Percentiles rank a stretch among this genome's conserved stretches.
phyloP scores from a whole-genome alignment of 495 filamentous ascomycete genomes.

The Jackrogersella minutella region DNA sequence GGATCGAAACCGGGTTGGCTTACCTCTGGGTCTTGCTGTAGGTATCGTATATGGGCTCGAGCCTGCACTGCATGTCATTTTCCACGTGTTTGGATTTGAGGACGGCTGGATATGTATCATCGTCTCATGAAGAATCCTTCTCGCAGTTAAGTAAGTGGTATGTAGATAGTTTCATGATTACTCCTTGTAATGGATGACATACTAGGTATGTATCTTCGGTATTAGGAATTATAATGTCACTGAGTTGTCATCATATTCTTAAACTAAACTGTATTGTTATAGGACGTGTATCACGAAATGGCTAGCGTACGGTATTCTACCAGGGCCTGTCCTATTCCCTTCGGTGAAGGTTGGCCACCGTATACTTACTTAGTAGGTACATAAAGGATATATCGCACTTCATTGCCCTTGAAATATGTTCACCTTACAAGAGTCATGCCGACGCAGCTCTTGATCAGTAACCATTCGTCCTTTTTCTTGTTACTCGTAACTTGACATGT shows the following conservation, averaged over 20 bases:
- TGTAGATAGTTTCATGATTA: neutral
- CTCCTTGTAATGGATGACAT: too few relatives aligned
- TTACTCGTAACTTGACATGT: neutral
- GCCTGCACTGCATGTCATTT: neutral
- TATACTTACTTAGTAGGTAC: too few relatives aligned
- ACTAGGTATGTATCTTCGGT: too few relatives aligned
- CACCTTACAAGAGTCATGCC: neutral
- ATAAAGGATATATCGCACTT: neutral
- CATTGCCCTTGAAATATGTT: neutral
- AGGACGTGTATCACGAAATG: neutral
- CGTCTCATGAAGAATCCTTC: neutral
- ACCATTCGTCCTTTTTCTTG: neutral
- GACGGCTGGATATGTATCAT: neutral
- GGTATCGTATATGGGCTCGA: neutral
- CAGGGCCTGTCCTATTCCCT: neutral
- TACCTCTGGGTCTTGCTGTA: neutral
- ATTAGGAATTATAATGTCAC: neutral
- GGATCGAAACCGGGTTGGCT: conserved; percentile 1
- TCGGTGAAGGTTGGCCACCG: neutral
- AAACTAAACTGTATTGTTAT: neutral
- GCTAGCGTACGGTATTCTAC: neutral
- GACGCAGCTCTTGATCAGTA: neutral
- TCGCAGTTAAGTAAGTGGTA: neutral
- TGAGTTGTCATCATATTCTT: neutral
- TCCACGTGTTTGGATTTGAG: neutral